Evolutionary conservation across 169 alveolate genomes (phyloP).

Genomic region (Babesia caballi): DNA sequence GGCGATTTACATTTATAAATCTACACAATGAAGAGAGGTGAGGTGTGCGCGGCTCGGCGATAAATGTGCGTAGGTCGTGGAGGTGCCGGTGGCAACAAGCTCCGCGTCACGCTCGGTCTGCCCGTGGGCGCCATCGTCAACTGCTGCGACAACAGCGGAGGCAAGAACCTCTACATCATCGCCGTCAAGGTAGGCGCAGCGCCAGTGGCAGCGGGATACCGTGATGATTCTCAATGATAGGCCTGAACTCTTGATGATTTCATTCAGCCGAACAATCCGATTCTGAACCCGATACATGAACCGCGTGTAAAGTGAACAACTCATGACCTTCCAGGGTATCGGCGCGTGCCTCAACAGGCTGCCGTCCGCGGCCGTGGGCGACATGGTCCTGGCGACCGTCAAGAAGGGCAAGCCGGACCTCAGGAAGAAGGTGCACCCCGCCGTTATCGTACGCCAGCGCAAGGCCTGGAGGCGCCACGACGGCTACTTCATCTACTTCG

Average conservation of each 20-base stretch:
- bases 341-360: slow-evolving; percentile 95
- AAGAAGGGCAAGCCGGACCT: slow-evolving; percentile 99
- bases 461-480: slow-evolving; percentile 98
- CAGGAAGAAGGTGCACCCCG: slow-evolving; percentile 97
- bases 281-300: slow-evolving; percentile 2
- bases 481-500: slow-evolving; percentile 97
- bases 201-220: neutral
- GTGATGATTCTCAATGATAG: slow-evolving; percentile 47
- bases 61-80: slow-evolving; percentile 66
- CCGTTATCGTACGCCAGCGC: slow-evolving; percentile 97
- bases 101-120: slow-evolving; percentile 91
- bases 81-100: slow-evolving; percentile 78
- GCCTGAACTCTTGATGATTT: slow-evolving; percentile 49
- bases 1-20: neutral
- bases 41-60: neutral
- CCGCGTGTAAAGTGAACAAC: neutral
- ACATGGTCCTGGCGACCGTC: slow-evolving; percentile 95
- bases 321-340: slow-evolving; percentile 77
- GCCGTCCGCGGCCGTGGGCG: slow-evolving; percentile 99
- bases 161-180: slow-evolving; percentile 95
- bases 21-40: slow-evolving; percentile 64
- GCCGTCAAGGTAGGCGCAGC: slow-evolving; percentile 88
- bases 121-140: slow-evolving; percentile 97
- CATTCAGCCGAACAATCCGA: slow-evolving; percentile 46
- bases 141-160: slow-evolving; percentile 99